Conservation (phyloP, 768 basidiomycete genomes). For the Solioccasus polychromus region DNA sequence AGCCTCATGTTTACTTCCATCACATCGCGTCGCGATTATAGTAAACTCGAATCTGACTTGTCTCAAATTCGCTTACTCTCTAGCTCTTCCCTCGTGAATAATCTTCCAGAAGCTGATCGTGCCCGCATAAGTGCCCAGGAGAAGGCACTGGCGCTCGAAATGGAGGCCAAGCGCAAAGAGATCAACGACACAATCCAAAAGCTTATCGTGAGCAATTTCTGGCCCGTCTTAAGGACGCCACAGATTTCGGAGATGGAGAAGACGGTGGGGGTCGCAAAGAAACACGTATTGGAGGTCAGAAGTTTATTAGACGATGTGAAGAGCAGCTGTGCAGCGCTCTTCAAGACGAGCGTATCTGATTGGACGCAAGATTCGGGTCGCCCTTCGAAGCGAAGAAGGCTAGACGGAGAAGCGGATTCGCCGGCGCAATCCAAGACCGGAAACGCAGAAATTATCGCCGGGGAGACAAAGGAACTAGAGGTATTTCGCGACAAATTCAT, state of each 20-base stretch:
- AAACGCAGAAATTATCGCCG: neutral
- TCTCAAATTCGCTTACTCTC: slow-evolving; percentile 24
- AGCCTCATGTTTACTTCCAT: slow-evolving; percentile 39
- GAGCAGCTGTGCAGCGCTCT: slow-evolving; percentile 19
- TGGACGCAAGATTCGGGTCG: slow-evolving; percentile 18
- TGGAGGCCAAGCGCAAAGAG: slow-evolving; percentile 31
- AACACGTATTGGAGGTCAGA: slow-evolving; percentile 32
- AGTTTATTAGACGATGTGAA: slow-evolving; percentile 21
- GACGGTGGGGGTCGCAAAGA: slow-evolving; percentile 22
- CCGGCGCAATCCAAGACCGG: neutral
- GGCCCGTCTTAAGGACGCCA: slow-evolving; percentile 36
- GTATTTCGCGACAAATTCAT: slow-evolving; percentile 28
- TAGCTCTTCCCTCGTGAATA: slow-evolving; percentile 19
- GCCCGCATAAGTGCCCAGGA: slow-evolving; percentile 23
- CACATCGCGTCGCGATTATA: slow-evolving; percentile 30
- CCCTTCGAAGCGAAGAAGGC: slow-evolving; percentile 28
- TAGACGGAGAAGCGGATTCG: slow-evolving; percentile 9
- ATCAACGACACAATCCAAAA: slow-evolving; percentile 28
- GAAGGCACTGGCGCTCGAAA: slow-evolving; percentile 19
- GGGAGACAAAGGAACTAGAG: slow-evolving; percentile 21
- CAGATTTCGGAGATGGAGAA: slow-evolving; percentile 26
- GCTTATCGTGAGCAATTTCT: slow-evolving; percentile 36
- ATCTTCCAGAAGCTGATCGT: slow-evolving; percentile 27
- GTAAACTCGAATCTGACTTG: slow-evolving; percentile 34
- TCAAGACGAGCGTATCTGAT: slow-evolving; percentile 16